Base-by-base conservation (phyloP, 768 basidiomycete genomes). In the Baorangia bicolor region DNA sequence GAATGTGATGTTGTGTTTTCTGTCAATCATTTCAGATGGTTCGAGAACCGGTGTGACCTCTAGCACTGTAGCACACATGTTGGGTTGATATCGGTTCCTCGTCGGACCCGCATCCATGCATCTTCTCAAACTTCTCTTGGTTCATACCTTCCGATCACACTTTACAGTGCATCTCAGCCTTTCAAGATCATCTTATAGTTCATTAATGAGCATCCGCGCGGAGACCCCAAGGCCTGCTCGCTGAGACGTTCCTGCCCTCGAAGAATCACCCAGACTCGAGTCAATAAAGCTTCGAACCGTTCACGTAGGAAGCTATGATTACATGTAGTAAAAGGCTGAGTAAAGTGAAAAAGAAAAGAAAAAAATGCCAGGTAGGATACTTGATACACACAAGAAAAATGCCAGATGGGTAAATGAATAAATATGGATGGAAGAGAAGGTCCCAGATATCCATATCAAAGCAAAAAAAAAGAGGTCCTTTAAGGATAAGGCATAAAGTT, bases 331-430 rank as follows among this genome's bases (percentile, higher is more conserved):
- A 39, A 39, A 16, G 14, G 20, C 16, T 2, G 6, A 35, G 35
- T 21, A 21, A 18, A 31, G 11, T 23, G 42, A 27, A 35, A 23
- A 20, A 25, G 27, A 8, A 20, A 16, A 49, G 16, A 12, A 25
- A 23, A 41, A 28, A 37, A 53, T 59, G 66, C 50, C 30, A 44
- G 35, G 40, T 41, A 41, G 12, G 33, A n/a, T n/a, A n/a, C n/a
- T 30, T 14, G 51, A 48, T 66, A 61, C 64, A 66, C 16, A 45
- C 27, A 47, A 56, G 49, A 45, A 62, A 53, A 51, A 45, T 45
- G 55, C 49, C 10, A 25, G 54, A 56, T 61, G 56, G 31, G 46
- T 61, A 30, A 47, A 55, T 51, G 50, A 53, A 62, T 69, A 69
- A 53, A 64, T 67, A 69, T 31, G 55, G 30, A 54, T 49, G 48